A percentile compares a stretch with the other conserved stretches of the same genome.
Conservation (phyloP, 768 basidiomycete genomes). For the Strobilomyces confusus region DNA sequence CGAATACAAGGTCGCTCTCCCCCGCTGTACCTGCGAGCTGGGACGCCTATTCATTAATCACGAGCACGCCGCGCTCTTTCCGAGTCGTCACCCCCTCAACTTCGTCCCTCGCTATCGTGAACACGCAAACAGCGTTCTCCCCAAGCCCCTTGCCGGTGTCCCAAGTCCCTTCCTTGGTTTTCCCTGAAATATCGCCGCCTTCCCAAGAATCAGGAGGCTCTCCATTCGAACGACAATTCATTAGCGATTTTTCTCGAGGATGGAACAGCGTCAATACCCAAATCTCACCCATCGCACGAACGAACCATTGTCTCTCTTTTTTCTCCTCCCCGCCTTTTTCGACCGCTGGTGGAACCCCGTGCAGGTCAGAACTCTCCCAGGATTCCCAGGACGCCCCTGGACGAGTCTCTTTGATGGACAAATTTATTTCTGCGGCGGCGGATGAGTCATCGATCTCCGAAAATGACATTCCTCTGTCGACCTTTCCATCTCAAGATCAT, state of each 20-base stretch:
- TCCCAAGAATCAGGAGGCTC: constrained; percentile 23
- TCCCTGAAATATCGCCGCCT: constrained; percentile 28
- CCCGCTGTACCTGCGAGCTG: background rate
- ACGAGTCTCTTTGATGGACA: constrained; percentile 27
- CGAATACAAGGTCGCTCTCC: background rate
- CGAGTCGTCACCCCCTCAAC: constrained; percentile 10
- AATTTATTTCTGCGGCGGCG: constrained; percentile 24
- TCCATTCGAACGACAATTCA: constrained; percentile 30
- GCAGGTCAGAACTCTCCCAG: constrained; percentile 4
- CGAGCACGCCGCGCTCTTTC: constrained; percentile 9
- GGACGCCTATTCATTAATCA: background rate
- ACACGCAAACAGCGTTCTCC: constrained; percentile 19
- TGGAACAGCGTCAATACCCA: constrained; percentile 17
- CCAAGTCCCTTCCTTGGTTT: constrained; percentile 13
- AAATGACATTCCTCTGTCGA: background rate
- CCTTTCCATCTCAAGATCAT: constrained; percentile 6
- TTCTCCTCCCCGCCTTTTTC: background rate
- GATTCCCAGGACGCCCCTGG: constrained; percentile 2
- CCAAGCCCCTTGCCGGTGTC: constrained; percentile 26
- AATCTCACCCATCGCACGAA: constrained; percentile 24
- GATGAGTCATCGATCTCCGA: constrained; percentile 7
- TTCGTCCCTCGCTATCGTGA: constrained; percentile 7
- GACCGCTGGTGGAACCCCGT: background rate
- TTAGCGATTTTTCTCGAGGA: constrained; percentile 13
- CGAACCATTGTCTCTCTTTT: background rate